Conservation (phyloP, 2,329 filamentous ascomycete species). For the Fusarium albosuccineum region DNA sequence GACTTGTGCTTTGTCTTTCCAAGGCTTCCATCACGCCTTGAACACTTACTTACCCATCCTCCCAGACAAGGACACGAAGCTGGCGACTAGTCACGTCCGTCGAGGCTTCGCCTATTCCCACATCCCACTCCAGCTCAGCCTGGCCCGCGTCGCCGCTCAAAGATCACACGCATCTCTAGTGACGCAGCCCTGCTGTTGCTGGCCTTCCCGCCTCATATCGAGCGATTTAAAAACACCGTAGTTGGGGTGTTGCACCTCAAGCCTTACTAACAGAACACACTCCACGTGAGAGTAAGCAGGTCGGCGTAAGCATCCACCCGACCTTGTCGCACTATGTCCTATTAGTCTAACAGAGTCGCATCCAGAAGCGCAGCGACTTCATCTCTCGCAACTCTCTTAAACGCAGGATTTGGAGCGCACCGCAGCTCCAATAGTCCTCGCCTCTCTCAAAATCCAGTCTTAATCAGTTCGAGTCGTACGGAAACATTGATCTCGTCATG, state of each 20-base stretch:
- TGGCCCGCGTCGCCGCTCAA: slow-evolving; percentile 22
- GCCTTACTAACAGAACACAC: slow-evolving; percentile 5
- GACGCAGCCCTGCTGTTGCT: slow-evolving; percentile 21
- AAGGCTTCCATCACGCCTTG: slow-evolving; percentile 6
- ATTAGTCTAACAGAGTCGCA: slow-evolving; percentile 24
- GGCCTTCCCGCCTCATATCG: slow-evolving; percentile 15
- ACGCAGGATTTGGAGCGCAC: slow-evolving; percentile 21
- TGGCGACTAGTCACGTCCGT: slow-evolving; percentile 34
- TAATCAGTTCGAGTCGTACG: slow-evolving; percentile 17
- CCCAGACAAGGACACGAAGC: slow-evolving; percentile 25
- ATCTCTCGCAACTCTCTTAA: not conserved
- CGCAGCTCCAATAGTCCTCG: slow-evolving; percentile 13
- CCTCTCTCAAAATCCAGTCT: slow-evolving; percentile 21
- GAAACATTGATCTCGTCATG: slow-evolving; percentile 44
- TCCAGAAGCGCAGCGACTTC: slow-evolving; percentile 18
- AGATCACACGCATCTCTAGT: slow-evolving; percentile 20
- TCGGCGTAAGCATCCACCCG: slow-evolving; percentile 42
- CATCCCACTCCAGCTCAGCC: slow-evolving; percentile 16
- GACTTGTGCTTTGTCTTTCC: slow-evolving; percentile 15
- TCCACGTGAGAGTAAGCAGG: slow-evolving; percentile 40
- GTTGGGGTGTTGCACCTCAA: slow-evolving; percentile 1
- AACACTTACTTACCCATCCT: slow-evolving; percentile 1
- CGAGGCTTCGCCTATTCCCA: slow-evolving; percentile 35
- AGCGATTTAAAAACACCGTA: slow-evolving; percentile 30
- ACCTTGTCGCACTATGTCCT: slow-evolving; percentile 8